Evolutionary conservation across 2,329 filamentous ascomycete genomes (phyloP).

Genomic region (Pseudocercospora musae): DNA sequence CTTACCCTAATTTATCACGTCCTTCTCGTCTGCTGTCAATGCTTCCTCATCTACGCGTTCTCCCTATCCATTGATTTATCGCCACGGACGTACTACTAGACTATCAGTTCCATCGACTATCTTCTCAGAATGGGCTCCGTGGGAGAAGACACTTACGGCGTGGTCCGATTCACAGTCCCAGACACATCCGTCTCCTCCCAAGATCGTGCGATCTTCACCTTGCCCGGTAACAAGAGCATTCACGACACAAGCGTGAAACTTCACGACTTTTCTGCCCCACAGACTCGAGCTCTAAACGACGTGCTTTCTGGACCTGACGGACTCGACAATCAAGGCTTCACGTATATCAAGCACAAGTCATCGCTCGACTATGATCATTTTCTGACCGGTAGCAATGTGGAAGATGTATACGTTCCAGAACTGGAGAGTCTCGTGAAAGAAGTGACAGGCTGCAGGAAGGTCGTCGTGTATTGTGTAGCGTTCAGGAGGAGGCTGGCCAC

Average conservation of each 20-base stretch:
- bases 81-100: too few relatives aligned
- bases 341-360: constrained; percentile 8
- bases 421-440: neutral
- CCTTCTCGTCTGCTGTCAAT: too few relatives aligned
- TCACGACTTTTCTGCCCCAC: neutral
- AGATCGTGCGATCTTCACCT: constrained; percentile 3
- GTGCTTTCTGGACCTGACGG: neutral
- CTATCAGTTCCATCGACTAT: neutral
- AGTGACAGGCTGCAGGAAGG: neutral
- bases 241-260: neutral
- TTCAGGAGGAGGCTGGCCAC: neutral
- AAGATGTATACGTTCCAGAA: constrained; percentile 1
- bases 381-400: neutral
- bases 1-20: too few relatives aligned
- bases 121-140: too few relatives aligned
- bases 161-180: constrained; percentile 2
- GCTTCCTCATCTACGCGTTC: too few relatives aligned
- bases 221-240: neutral
- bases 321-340: constrained; percentile 6
- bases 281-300: neutral
- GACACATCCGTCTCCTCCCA: neutral
- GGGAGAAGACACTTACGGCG: neutral
- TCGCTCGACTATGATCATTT: neutral
- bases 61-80: too few relatives aligned
- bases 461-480: neutral